These are phyloP conservation scores for Auxenochlorella pyrenoidosa DNA, from an alignment of 139 green algal genomes.

Conservation along the genomic window DNA sequence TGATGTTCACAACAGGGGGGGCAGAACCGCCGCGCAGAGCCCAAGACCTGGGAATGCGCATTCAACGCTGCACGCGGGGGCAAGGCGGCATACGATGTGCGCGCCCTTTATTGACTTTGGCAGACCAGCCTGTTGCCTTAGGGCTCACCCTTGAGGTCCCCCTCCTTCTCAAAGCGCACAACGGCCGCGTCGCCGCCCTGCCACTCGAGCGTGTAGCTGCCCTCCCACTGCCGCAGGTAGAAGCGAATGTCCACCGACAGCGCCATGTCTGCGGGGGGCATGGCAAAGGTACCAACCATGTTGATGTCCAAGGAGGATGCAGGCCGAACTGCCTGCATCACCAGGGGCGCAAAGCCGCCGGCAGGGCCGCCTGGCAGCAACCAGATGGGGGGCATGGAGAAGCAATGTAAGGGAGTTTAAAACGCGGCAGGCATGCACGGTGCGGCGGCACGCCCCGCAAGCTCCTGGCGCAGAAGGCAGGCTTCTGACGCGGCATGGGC, in stretches of 20 bases:
- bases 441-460: too few species aligned
- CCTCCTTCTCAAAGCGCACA: slow-evolving; percentile 46
- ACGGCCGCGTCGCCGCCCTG: not conserved
- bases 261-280: slow-evolving; percentile 42
- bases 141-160: slow-evolving; percentile 6
- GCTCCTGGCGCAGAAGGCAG: too few species aligned
- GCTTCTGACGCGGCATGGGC: too few species aligned
- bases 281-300: not conserved
- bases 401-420: too few species aligned
- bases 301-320: not conserved
- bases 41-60: too few species aligned
- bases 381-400: too few species aligned
- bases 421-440: not conserved
- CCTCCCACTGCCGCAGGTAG: slow-evolving; percentile 61
- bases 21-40: too few species aligned
- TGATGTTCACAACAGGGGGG: too few species aligned
- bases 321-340: too few species aligned
- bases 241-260: slow-evolving; percentile 50
- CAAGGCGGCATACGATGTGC: not conserved
- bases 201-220: slow-evolving; percentile 30
- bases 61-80: not conserved
- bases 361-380: not conserved
- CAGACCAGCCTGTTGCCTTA: not conserved
- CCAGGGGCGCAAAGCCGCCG: too few species aligned
- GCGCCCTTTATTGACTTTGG: too few species aligned